These are phyloP conservation scores for Ustilago loliicola DNA, from an alignment of 1,284 basidiomycete genomes.

Conservation along the genomic window DNA sequence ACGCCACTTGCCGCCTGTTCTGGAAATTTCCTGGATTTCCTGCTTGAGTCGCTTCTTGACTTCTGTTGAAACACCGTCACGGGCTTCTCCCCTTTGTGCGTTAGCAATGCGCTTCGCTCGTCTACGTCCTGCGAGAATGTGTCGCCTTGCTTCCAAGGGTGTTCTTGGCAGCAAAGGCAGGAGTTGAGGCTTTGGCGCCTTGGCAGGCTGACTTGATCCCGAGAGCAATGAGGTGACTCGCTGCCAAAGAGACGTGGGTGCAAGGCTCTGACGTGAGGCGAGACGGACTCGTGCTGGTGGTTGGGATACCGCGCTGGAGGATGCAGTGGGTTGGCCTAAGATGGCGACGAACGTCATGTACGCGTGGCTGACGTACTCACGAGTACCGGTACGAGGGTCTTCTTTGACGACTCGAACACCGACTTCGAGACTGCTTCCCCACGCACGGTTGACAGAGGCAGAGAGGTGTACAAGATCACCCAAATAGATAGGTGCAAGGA, in stretches of 20 bases:
- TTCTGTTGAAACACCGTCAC: slow-evolving; percentile 53
- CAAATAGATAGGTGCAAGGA: slow-evolving; percentile 64
- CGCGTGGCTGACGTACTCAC: slow-evolving; percentile 70
- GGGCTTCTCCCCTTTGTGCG: slow-evolving; percentile 49
- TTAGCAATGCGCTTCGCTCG: slow-evolving; percentile 67
- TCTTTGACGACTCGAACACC: slow-evolving; percentile 70
- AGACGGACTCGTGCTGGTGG: slow-evolving; percentile 51
- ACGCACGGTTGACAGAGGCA: slow-evolving; percentile 70
- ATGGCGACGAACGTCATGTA: slow-evolving; percentile 71
- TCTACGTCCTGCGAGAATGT: slow-evolving; percentile 70
- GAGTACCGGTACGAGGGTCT: slow-evolving; percentile 51
- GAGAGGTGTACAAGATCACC: slow-evolving; percentile 67
- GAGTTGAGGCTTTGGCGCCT: slow-evolving; percentile 54
- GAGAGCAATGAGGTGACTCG: slow-evolving; percentile 20
- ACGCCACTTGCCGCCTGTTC: slow-evolving; percentile 39
- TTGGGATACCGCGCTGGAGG: slow-evolving; percentile 16
- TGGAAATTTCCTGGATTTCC: slow-evolving; percentile 55
- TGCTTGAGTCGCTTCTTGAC: slow-evolving; percentile 57
- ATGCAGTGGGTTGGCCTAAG: slow-evolving; percentile 13
- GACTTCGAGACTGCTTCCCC: slow-evolving; percentile 70
- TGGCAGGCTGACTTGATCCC: slow-evolving; percentile 4
- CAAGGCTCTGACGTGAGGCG: slow-evolving; percentile 35
- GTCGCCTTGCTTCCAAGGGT: slow-evolving; percentile 70
- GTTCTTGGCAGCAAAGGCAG: slow-evolving; percentile 64
- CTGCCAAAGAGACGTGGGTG: slow-evolving; percentile 27